Base-by-base conservation (phyloP, 768 basidiomycete genomes). In the Daedaleopsis nitida region DNA sequence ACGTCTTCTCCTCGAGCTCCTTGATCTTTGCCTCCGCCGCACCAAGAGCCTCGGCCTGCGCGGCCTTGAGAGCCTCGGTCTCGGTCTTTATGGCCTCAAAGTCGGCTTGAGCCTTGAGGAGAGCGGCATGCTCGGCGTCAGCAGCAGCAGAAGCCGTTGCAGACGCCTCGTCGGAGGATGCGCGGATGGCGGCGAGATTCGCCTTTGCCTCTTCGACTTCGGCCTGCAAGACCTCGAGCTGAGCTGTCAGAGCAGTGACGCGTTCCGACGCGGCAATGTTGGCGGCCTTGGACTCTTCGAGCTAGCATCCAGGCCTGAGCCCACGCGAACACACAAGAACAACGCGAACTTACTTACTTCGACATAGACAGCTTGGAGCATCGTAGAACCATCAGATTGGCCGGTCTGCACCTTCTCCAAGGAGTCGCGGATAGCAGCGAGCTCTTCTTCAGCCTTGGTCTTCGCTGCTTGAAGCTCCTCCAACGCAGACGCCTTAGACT, bases 41-140 rank as follows among this genome's bases (percentile, higher is more conserved):
- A 42, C 82, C 75, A 52, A 84, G 69, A 13, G 83, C 82, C 58
- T 75, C 72, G 17, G 76, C 64, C 52, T 89, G 86, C 14, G 79
- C 78, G 16, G 70, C 71, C 68, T 81, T 85, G 32, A 90, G 72
- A 27, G 76, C 73, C 12, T 80, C 79, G 0, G 74, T 73, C 73
- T 90, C 88, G 12, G 77, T 76, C 57, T 81, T 73, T 37, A 86
- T 78, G 6, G 82, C 75, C 45, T 81, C 81, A 38, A 91, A 76
- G 55, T 91, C 83, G 1, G 81, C 82, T 65, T 86, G 84, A 13
- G 85, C 87, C 68, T 85, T 85, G 19, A 83, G 67, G 32, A 91
- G 77, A 21, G 85, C 83, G 66, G 87, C 87, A 19, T 80, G 86
- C 62, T 91, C 87, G 43, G 79, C 73, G 47, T 82, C 78, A n/a